These are phyloP conservation scores for Fraxinus greggii DNA, from an alignment of 305 asterid species.

Conservation along the genomic window DNA sequence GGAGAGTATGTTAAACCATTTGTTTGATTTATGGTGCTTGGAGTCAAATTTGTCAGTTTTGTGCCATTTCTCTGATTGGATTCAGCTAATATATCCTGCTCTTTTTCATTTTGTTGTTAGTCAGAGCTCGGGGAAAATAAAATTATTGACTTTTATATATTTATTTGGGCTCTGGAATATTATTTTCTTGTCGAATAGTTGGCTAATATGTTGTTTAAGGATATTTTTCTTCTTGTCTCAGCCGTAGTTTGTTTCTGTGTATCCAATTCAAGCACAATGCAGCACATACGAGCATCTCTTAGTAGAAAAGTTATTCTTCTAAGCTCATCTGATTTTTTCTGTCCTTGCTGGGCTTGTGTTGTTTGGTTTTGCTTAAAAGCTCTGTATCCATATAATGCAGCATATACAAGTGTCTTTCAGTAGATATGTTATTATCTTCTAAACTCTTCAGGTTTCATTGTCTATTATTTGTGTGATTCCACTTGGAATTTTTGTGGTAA, in stretches of 20 bases:
- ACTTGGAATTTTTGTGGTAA: too few species aligned
- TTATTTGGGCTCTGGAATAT: not conserved
- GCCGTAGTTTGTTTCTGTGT: not conserved
- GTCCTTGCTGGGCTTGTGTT: not conserved
- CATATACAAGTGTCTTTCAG: not conserved
- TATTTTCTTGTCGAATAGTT: not conserved
- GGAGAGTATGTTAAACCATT: not conserved
- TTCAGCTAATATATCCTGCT: not conserved
- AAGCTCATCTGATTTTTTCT: not conserved
- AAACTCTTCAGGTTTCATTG: too few species aligned
- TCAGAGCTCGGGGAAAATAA: not conserved
- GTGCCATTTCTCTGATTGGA: not conserved
- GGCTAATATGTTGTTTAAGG: not conserved
- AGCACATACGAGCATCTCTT: not conserved
- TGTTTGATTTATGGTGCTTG: not conserved
- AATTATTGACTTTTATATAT: not conserved
- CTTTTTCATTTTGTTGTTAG: not conserved
- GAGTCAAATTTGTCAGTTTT: not conserved
- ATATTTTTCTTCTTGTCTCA: not conserved
- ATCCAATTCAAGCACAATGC: constrained; percentile 13
- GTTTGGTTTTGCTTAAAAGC: too few species aligned
- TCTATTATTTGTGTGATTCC: too few species aligned
- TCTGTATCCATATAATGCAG: not conserved
- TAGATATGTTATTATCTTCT: not conserved
- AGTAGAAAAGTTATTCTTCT: not conserved